Base-by-base conservation (phyloP, 2,329 filamentous ascomycete species). In the Aureobasidium sp. region DNA sequence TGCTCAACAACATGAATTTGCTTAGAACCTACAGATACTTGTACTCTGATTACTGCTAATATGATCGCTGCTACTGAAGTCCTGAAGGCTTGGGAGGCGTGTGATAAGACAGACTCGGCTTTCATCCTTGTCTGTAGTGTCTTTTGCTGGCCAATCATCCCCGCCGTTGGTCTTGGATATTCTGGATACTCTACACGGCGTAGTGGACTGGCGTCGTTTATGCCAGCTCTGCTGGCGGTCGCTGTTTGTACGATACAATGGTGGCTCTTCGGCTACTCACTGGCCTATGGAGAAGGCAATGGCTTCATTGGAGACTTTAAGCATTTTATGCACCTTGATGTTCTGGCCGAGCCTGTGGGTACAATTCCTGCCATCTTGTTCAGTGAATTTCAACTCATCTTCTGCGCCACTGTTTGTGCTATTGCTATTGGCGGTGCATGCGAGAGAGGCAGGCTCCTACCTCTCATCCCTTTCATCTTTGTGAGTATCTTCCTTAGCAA, bases 121-220 rank as follows among this genome's bases (percentile, higher is more conserved):
- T 81, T 81, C 68, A 53, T 81, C 51, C 72, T 81, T 8, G 73
- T 80, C n/a, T 81, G 79, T 68, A 78, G 74, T 23, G 77, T 80
- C 37, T 78, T 81, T 64, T 82, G 79, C 68, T 81, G 78, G 79
- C 74, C 77, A 1, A 81, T 82, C 64, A 78, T 81, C 12, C 79
- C 79, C 5, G 79, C 79, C 0, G 79, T 81, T 46, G 79, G 79
- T 10, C 76, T 81, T 20, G 79, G 76, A 5, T 81, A 81, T 66
- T 77, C 75, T 0, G 78, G 79, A 3, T 81, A 80, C 67, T 77
- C 78, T 0, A 81, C 77, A 50, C 72, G 77, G 15, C 75, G 76
- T 55, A 80, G 78, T 64, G 77, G 77, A 5, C 72, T 81, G 39
- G 73, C 76, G n/a, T 78, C 78, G 1, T 76, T 79, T 64, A 77